Percentiles rank a stretch among this genome's conserved stretches.
phyloP scores from a whole-genome alignment of 805 yeast genomes.

The Nakazawaea molendinolei region DNA sequence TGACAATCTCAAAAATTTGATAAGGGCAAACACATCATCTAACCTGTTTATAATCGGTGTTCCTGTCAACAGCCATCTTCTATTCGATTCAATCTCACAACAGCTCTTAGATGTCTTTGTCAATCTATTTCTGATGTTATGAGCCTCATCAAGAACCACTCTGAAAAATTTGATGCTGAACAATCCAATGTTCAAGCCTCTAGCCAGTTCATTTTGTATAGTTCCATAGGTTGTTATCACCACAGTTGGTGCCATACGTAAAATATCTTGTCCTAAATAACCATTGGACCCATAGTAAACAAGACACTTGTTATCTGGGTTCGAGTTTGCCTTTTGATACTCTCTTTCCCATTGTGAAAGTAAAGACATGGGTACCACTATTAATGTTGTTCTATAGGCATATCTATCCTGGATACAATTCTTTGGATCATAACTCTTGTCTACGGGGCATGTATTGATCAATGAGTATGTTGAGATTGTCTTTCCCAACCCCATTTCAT shows the following conservation, averaged over 20 bases:
- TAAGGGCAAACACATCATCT: constrained; percentile 78
- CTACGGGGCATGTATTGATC: constrained; percentile 58
- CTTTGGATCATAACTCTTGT: constrained; percentile 23
- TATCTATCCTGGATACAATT: constrained; percentile 28
- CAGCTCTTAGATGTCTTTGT: constrained; percentile 79
- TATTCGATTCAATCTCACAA: constrained; percentile 51
- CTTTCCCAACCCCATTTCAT: constrained; percentile 96
- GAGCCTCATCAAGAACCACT: constrained; percentile 84
- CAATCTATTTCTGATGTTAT: constrained; percentile 71
- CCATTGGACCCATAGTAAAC: constrained; percentile 71
- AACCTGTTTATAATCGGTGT: constrained; percentile 86
- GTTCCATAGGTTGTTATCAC: constrained; percentile 86
- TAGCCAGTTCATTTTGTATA: constrained; percentile 66
- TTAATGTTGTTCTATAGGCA: constrained; percentile 67
- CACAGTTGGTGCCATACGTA: constrained; percentile 52
- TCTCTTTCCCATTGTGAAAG: constrained; percentile 90
- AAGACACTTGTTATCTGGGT: constrained; percentile 35
- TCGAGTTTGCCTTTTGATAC: constrained; percentile 50
- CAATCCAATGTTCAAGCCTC: constrained; percentile 39
- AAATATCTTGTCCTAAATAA: constrained; percentile 39
- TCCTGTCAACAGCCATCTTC: constrained; percentile 87
- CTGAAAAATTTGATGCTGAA: constrained; percentile 71
- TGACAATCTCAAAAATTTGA: constrained; percentile 68
- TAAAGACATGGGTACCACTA: constrained; percentile 86
- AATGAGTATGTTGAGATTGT: constrained; percentile 79